Evolutionary conservation across 2,329 filamentous ascomycete genomes (phyloP).

Genomic region (Trichophyton simii): DNA sequence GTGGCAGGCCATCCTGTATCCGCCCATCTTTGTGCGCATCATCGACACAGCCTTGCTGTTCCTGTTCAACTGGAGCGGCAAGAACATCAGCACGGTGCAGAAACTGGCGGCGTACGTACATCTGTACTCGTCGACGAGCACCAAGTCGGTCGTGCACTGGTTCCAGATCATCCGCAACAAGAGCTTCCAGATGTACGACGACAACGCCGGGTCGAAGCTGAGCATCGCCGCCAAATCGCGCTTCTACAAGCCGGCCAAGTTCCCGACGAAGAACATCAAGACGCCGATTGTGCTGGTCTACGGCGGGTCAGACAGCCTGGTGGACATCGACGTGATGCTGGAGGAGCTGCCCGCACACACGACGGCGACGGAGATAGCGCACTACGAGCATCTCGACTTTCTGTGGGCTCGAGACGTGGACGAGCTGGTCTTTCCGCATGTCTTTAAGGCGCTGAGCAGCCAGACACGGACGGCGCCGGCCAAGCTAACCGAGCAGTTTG

Average conservation of each 20-base stretch:
- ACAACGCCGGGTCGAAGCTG: conserved; percentile 69
- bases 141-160: conserved; percentile 96
- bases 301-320: conserved; percentile 81
- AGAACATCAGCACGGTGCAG: conserved; percentile 73
- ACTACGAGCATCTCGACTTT: conserved; percentile 96
- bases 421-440: conserved; percentile 72
- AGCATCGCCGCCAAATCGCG: conserved; percentile 54
- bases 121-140: conserved; percentile 91
- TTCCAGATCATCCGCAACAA: conserved; percentile 97
- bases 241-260: conserved; percentile 93
- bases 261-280: conserved; percentile 92
- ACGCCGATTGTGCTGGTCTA: conserved; percentile 91
- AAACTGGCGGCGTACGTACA: conserved; percentile 94
- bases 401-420: conserved; percentile 85
- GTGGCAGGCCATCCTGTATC: conserved; percentile 94
- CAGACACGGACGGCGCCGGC: conserved; percentile 31
- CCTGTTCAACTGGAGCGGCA: conserved; percentile 78
- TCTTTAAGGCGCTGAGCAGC: conserved; percentile 74
- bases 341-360: conserved; percentile 76
- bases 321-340: conserved; percentile 88
- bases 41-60: conserved; percentile 74
- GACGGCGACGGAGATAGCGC: conserved; percentile 70
- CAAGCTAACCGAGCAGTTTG: background rate
- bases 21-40: conserved; percentile 75
- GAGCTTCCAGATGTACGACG: conserved; percentile 93